Base-by-base conservation (phyloP, 495 filamentous ascomycete genomes). In the Aspergillus steynii region DNA sequence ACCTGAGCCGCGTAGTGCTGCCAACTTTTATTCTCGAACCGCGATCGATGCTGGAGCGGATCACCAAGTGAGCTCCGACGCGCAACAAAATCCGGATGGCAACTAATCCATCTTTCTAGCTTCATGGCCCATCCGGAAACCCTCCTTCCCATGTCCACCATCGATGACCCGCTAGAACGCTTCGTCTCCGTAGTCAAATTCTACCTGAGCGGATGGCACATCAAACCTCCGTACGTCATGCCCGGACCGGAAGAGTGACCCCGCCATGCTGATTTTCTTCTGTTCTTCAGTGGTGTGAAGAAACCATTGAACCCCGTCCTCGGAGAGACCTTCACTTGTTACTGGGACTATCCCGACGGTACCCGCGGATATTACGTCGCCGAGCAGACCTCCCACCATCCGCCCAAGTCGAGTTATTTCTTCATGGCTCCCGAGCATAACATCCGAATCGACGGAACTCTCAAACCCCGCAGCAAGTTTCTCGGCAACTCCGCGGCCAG, bases 91-190 rank as follows among this genome's bases (percentile, higher is more conserved):
- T 1, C 15, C 28, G 26, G 12, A 25, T 31, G 0, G 42, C 34
- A n/a, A 46, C 62, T 68, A 56, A 68, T 47, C 14, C 0, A 34
- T 10, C 37, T 29, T 42, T 26, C 29, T 70, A 97, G 94, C 80
- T 99, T 99, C 82, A 99, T 99, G 95, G 94, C 95, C 65, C 96
- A 98, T 74, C 96, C 95, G 50, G 95, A 99, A 75, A 95, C 90
- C 63, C 86, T 99, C 29, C 85, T 98, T 2, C 90, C 90, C 26
- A 94, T 97, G 79, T 80, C 92, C 20, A 79, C 84, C 34, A 89
- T 96, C 61, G 91, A 98, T 31, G 96, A 99, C 70, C 96, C 96
- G 3, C 81, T 94, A 47, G 77, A 94, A 66, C 85, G 95, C 68
- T 99, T 99, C 71, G 85, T 99, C 5, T 88, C 91, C 0, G 95